A percentile compares a stretch with the other conserved stretches of the same genome.
These are phyloP conservation scores for Neophaeococcomyces mojaviensis DNA, from an alignment of 2,329 filamentous ascomycete species.

Conservation along the genomic window DNA sequence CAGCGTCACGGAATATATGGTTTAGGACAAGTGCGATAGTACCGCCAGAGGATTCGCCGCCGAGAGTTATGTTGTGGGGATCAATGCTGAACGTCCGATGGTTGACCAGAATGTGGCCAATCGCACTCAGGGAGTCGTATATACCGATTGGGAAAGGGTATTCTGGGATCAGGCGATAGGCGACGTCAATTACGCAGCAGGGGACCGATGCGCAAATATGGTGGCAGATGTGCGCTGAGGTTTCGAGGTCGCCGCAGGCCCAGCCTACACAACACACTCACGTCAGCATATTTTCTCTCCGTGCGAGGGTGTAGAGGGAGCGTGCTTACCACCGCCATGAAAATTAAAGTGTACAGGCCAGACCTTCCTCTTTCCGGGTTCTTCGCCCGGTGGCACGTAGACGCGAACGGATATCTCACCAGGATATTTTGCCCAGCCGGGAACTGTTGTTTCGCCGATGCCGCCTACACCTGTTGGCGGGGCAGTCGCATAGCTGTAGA, in stretches of 20 bases:
- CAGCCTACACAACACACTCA: constrained; percentile 16
- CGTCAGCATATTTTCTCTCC: background rate
- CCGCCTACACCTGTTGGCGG: constrained; percentile 21
- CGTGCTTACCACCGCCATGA: constrained; percentile 20
- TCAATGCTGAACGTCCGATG: constrained; percentile 23
- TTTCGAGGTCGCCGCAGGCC: constrained; percentile 22
- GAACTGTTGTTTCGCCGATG: constrained; percentile 21
- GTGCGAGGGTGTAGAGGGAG: background rate
- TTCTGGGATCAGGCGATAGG: constrained; percentile 22
- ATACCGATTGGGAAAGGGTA: constrained; percentile 22
- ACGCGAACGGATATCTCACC: constrained; percentile 22
- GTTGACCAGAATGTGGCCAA: constrained; percentile 19
- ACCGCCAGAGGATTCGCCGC: constrained; percentile 21
- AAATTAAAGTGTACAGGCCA: constrained; percentile 25
- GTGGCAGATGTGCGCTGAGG: constrained; percentile 22
- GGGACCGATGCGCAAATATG: constrained; percentile 22
- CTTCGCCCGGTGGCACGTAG: constrained; percentile 23
- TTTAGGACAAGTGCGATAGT: constrained; percentile 22
- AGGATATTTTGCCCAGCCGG: constrained; percentile 22
- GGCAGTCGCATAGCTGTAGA: constrained; percentile 21
- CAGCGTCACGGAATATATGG: constrained; percentile 20
- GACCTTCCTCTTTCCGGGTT: constrained; percentile 19
- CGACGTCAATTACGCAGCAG: constrained; percentile 22
- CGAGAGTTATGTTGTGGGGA: constrained; percentile 19
- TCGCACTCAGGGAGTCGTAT: constrained; percentile 19